Evolutionary conservation across 306 rosid species (phyloP).

Genomic region (Prunus dulcis): DNA sequence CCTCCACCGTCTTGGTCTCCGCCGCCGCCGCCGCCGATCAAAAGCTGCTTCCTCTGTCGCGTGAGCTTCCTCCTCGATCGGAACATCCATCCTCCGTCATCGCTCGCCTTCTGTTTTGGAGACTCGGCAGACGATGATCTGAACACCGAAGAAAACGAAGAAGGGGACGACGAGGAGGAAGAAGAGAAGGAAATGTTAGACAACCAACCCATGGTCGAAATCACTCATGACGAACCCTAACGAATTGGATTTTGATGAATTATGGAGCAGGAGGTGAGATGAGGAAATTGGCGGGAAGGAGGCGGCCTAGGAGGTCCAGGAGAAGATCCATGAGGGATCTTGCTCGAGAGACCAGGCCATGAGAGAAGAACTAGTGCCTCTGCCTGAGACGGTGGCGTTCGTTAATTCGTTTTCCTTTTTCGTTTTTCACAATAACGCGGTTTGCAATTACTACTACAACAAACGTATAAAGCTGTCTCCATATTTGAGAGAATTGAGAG

Average conservation of each 20-base stretch:
- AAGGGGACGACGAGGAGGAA: constrained; percentile 25
- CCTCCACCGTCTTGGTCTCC: constrained; percentile 11
- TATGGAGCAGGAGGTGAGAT: not conserved
- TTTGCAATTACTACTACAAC: not conserved
- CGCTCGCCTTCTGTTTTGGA: constrained; percentile 17
- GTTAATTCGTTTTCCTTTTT: not conserved
- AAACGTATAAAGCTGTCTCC: not conserved
- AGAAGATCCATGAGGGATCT: constrained; percentile 2
- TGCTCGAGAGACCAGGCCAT: not conserved
- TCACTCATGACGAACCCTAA: not conserved
- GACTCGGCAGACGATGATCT: constrained; percentile 15
- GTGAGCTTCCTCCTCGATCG: constrained; percentile 30
- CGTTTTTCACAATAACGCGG: not conserved
- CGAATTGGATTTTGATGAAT: not conserved
- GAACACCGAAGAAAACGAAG: constrained; percentile 24
- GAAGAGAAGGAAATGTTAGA: constrained; percentile 47
- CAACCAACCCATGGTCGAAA: constrained; percentile 70
- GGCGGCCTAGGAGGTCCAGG: not conserved
- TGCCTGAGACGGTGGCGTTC: not conserved
- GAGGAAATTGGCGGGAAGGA: not conserved
- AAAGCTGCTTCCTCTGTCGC: constrained; percentile 39
- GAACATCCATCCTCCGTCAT: constrained; percentile 40
- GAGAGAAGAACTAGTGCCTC: not conserved
- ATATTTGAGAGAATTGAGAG: not conserved
- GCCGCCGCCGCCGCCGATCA: constrained; percentile 2